A percentile compares a stretch with the other conserved stretches of the same genome.
Conservation (phyloP, 2,329 filamentous ascomycete genomes). For the Aspergillus ochraceus region DNA sequence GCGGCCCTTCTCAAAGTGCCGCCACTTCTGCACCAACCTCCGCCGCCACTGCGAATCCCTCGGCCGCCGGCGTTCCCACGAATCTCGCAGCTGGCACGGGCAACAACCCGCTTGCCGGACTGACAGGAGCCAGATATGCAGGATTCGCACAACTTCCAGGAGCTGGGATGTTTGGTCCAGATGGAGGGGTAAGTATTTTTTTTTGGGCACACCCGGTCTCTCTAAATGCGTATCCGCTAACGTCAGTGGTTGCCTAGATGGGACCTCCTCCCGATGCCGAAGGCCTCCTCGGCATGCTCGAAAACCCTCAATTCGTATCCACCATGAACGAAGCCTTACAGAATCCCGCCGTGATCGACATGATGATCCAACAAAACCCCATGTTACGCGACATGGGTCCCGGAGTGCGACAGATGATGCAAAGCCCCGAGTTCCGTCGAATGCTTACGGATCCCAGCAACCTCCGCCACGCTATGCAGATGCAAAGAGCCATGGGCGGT, state of each 20-base stretch:
- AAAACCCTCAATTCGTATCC: slow-evolving; percentile 81
- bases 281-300: slow-evolving; percentile 78
- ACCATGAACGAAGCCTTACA: slow-evolving; percentile 93
- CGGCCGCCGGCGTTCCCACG: slow-evolving; percentile 45
- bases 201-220: neutral
- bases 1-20: slow-evolving; percentile 52
- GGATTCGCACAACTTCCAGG: slow-evolving; percentile 87
- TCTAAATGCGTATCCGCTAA: slow-evolving; percentile 15
- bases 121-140: slow-evolving; percentile 92
- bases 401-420: slow-evolving; percentile 78
- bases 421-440: slow-evolving; percentile 81
- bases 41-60: slow-evolving; percentile 33
- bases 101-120: slow-evolving; percentile 83
- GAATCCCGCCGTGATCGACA: slow-evolving; percentile 91
- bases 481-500: slow-evolving; percentile 67
- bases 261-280: slow-evolving; percentile 81
- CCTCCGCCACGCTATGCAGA: slow-evolving; percentile 76
- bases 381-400: slow-evolving; percentile 71
- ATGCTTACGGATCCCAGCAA: slow-evolving; percentile 92
- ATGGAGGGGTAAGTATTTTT: slow-evolving; percentile 75
- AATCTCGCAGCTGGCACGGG: slow-evolving; percentile 56
- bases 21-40: slow-evolving; percentile 32
- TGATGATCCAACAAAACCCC: slow-evolving; percentile 91
- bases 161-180: slow-evolving; percentile 85
- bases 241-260: slow-evolving; percentile 62